phyloP scores from a whole-genome alignment of 1,284 basidiomycete species.

The Boletus sp. region DNA sequence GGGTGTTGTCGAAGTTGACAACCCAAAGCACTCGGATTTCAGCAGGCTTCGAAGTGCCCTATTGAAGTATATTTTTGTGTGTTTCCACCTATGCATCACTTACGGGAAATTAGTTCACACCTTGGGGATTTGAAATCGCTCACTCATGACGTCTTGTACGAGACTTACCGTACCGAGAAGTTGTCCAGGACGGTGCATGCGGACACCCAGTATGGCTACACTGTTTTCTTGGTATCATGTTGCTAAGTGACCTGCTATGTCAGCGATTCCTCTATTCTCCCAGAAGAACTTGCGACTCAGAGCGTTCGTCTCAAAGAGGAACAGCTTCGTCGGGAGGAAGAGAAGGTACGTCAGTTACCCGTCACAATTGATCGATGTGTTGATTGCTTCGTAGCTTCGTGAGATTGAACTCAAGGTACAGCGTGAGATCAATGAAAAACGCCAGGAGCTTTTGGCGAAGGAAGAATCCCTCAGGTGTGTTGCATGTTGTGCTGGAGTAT shows the following conservation, averaged over 20 bases:
- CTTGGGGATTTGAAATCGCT: constrained; percentile 91
- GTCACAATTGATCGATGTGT: constrained; percentile 1
- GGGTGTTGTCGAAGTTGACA: constrained; percentile 98
- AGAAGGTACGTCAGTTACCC: constrained; percentile 57
- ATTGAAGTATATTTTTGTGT: constrained; percentile 59
- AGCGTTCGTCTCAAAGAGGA: constrained; percentile 98
- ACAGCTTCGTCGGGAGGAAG: constrained; percentile 95
- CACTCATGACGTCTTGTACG: constrained; percentile 92
- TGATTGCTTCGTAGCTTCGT: constrained; percentile 59
- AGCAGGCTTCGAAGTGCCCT: constrained; percentile 87
- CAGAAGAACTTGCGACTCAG: constrained; percentile 95
- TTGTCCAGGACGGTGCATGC: constrained; percentile 88
- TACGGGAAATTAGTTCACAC: constrained; percentile 68
- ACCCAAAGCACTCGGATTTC: constrained; percentile 98
- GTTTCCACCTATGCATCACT: constrained; percentile 2
- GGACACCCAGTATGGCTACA: constrained; percentile 65
- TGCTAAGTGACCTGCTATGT: constrained; percentile 19
- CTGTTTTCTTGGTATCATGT: constrained; percentile 1
- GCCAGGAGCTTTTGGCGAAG: constrained; percentile 93
- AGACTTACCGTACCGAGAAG: constrained; percentile 98
- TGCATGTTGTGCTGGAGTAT: not conserved
- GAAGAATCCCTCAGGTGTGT: constrained; percentile 81
- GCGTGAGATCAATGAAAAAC: constrained; percentile 97
- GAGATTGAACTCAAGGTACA: constrained; percentile 99
- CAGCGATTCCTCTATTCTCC: constrained; percentile 84